These are phyloP conservation scores for Triticum dicoccoides DNA, from an alignment of 176 grass and related monocot species.

Conservation along the genomic window DNA sequence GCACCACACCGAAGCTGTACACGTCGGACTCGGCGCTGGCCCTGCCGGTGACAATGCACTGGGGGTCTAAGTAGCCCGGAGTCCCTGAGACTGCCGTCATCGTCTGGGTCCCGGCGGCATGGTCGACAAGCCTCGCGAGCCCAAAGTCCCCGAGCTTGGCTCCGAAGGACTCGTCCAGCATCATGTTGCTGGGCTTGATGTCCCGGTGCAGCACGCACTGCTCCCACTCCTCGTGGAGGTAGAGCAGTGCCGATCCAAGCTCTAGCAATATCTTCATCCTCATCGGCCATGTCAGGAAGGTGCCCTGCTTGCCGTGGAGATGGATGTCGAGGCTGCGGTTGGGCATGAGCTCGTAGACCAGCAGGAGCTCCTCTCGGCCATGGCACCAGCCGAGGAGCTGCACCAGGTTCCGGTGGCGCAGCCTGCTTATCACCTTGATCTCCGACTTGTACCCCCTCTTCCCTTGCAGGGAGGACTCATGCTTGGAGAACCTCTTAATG, in stretches of 20 bases:
- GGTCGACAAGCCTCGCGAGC: neutral
- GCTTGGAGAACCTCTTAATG: neutral
- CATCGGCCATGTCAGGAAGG: neutral
- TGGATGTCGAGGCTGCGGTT: neutral
- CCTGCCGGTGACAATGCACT: neutral
- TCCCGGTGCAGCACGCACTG: neutral
- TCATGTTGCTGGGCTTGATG: neutral
- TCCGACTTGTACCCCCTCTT: neutral
- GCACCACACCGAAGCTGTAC: slow-evolving; percentile 85
- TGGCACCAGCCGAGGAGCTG: neutral
- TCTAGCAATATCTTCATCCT: neutral
- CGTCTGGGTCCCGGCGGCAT: neutral
- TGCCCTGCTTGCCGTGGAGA: neutral
- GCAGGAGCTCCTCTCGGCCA: neutral
- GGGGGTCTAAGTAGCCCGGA: neutral
- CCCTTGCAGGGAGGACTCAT: neutral
- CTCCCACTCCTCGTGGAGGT: neutral
- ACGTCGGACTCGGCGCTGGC: slow-evolving; percentile 35
- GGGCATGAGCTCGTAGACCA: neutral
- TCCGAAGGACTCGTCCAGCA: neutral
- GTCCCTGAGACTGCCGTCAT: neutral
- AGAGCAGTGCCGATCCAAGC: neutral
- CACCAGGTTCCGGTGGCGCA: neutral
- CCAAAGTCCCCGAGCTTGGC: neutral
- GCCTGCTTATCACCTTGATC: neutral